Conservation (phyloP, 1,139 yeast genomes). For the Hyphopichia pseudoburtonii region DNA sequence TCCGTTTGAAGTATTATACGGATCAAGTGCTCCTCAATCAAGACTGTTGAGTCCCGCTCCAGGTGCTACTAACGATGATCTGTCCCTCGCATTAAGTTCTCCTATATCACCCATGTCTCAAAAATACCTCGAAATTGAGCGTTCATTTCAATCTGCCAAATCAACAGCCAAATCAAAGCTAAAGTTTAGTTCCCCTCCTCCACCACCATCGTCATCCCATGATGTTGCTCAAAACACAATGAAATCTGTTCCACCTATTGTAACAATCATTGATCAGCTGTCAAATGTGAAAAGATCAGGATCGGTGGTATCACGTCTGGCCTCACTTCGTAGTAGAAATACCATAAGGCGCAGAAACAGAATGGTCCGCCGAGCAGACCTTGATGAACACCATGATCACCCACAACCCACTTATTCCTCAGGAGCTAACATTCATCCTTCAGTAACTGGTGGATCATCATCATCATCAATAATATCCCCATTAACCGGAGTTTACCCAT, state of each 20-base stretch:
- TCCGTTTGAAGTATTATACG: constrained; percentile 23
- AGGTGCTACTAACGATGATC: neutral
- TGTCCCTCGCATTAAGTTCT: neutral
- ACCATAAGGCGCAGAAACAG: constrained; percentile 30
- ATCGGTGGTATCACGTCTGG: constrained; percentile 32
- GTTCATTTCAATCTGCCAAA: neutral
- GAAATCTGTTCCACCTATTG: constrained; percentile 19
- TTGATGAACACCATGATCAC: constrained; percentile 8
- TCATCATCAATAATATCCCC: neutral
- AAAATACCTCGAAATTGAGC: constrained; percentile 1
- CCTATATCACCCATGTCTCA: neutral
- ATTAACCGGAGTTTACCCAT: neutral
- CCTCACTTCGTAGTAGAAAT: constrained; percentile 33
- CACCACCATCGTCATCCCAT: neutral
- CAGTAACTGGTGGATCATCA: neutral
- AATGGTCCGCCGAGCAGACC: constrained; percentile 24
- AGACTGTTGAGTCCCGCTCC: neutral
- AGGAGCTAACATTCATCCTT: neutral
- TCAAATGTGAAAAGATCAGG: constrained; percentile 21
- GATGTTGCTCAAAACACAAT: neutral
- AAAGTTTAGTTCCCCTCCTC: neutral
- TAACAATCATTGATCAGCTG: constrained; percentile 29
- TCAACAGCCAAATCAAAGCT: neutral
- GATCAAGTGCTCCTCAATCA: neutral
- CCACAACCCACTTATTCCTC: neutral